These are phyloP conservation scores for Ceratocystis diversiconidia DNA, from an alignment of 2,329 filamentous ascomycete genomes.

Conservation along the genomic window DNA sequence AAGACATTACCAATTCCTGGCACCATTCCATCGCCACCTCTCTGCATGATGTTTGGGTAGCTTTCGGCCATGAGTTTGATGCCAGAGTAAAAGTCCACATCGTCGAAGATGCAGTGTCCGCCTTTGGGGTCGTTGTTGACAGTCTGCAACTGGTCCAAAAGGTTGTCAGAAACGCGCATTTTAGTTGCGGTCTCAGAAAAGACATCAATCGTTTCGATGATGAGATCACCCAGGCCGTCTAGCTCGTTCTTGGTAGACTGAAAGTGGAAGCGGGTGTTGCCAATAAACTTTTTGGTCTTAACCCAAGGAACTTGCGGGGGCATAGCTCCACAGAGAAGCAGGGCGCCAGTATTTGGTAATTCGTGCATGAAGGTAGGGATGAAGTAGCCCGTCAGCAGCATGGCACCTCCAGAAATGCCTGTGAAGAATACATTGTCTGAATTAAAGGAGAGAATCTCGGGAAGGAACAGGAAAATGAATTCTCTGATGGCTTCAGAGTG, in stretches of 20 bases:
- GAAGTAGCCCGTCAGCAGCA: conserved; percentile 43
- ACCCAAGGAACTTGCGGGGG: conserved; percentile 38
- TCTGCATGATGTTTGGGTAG: conserved; percentile 35
- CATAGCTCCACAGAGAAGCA: conserved; percentile 42
- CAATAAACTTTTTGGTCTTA: conserved; percentile 28
- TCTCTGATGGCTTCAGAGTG: conserved; percentile 43
- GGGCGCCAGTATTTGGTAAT: conserved; percentile 35
- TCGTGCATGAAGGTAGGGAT: conserved; percentile 41
- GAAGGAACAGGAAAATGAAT: conserved; percentile 39
- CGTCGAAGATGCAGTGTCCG: conserved; percentile 46
- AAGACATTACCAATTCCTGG: conserved; percentile 35
- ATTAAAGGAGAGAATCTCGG: conserved; percentile 41
- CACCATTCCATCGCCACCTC: conserved; percentile 37
- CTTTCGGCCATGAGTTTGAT: conserved; percentile 42
- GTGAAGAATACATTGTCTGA: conserved; percentile 40
- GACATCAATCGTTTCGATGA: conserved; percentile 36
- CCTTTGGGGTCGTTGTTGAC: conserved; percentile 41
- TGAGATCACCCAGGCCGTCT: conserved; percentile 27
- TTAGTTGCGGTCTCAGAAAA: conserved; percentile 28
- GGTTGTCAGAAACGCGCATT: conserved; percentile 30
- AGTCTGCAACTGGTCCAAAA: conserved; percentile 40
- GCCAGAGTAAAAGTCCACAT: conserved; percentile 37
- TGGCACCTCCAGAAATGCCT: conserved; percentile 40
- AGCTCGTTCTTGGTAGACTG: conserved; percentile 42
- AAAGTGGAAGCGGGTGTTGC: conserved; percentile 39